Base-by-base conservation (phyloP, 352 stramenopile genomes). In the Pythium aquatile region DNA sequence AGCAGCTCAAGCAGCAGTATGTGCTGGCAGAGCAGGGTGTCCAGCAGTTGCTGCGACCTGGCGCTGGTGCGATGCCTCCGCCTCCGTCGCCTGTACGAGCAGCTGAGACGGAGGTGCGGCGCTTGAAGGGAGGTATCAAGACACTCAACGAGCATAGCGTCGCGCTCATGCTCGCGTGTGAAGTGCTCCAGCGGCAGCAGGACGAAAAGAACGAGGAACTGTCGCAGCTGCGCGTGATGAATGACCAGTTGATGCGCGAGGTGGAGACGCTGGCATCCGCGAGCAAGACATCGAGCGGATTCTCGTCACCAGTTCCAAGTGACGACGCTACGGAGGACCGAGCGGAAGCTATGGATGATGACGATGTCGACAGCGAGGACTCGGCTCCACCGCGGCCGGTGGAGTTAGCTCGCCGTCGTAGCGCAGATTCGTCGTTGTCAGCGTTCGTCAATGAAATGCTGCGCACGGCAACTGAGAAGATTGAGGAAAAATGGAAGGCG, bases 401-500 rank as follows among this genome's bases (percentile, higher is more conserved):
- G 35, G 44, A 39, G 17, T n/a, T 67, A 11, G 51, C 24, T 0
- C 51, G 61, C 17, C 54, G 55, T 10, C 49, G 67, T 20, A 73
- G 66, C 44, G 56, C 37, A 8, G 79, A 90, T 42, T 90, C 83
- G n/a, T 83, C 83, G 14, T 52, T 92, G 32, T 90, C 83, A 1
- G 77, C 74, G n/a, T 91, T 87, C 61, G 81, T 93, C 49, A 81
- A 83, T 29, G 73, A 81, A 37, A 87, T 91, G 53, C 61, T 93
- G 42, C 82, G 88, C 44, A 85, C 86, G 39, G 85, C 85, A 3
- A 91, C 85, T 1, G 81, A 93, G 42, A 82, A 90, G 56, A 93
- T 93, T 46, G 83, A 93, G 61, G 78, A 90, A 29, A 93, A 91
- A 58, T 93, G 85, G 85, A 90, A 87, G 58, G 72, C 72, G 28